A percentile compares a stretch with the other conserved stretches of the same genome.
These are phyloP conservation scores for Aechmea fasciata DNA, from an alignment of 176 grass and related monocot genomes.

Conservation along the genomic window DNA sequence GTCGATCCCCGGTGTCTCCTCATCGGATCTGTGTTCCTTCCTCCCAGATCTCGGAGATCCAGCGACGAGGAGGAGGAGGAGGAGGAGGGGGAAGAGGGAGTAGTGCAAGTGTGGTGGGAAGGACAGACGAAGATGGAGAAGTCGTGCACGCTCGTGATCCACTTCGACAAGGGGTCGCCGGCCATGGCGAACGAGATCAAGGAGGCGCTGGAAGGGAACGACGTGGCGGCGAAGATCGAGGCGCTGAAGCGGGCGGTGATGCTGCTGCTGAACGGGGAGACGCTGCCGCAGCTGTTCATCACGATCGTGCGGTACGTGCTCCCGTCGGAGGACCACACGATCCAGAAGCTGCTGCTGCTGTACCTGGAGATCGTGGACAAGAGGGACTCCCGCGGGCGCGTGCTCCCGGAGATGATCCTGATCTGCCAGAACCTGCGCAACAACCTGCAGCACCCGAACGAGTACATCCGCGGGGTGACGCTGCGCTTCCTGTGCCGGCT, in stretches of 20 bases:
- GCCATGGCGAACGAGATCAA: constrained; percentile 79
- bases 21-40: neutral
- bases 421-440: constrained; percentile 89
- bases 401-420: constrained; percentile 88
- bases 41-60: constrained; percentile 12
- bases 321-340: constrained; percentile 60
- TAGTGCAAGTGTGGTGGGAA: too few species aligned
- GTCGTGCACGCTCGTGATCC: constrained; percentile 51
- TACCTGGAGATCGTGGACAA: constrained; percentile 76
- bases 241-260: constrained; percentile 67
- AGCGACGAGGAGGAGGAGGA: too few species aligned
- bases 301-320: constrained; percentile 80
- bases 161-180: constrained; percentile 67
- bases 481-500: constrained; percentile 66
- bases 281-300: constrained; percentile 61
- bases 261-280: constrained; percentile 66
- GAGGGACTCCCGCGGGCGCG: constrained; percentile 38
- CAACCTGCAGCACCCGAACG: constrained; percentile 73
- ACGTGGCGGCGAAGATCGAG: constrained; percentile 47
- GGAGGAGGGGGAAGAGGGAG: too few species aligned
- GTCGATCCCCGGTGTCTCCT: neutral
- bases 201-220: constrained; percentile 50
- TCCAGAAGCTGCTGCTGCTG: constrained; percentile 68
- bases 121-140: constrained; percentile 24
- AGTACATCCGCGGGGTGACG: constrained; percentile 69